These are phyloP conservation scores for Candida nemodendra DNA, from an alignment of 805 yeast species.

Conservation along the genomic window DNA sequence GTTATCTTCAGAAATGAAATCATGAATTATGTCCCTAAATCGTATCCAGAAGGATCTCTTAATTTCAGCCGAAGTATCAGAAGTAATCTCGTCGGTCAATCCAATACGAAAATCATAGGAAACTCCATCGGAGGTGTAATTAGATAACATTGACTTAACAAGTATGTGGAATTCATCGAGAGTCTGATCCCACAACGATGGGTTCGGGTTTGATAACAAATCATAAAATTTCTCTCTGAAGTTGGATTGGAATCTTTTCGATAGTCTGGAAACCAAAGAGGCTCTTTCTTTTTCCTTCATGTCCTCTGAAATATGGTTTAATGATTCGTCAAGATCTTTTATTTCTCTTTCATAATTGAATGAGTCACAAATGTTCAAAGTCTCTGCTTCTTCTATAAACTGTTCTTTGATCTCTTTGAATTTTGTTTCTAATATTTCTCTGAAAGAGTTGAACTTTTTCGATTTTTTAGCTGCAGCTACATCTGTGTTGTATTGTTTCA, in stretches of 20 bases:
- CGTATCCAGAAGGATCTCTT: slow-evolving; percentile 62
- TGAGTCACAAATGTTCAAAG: slow-evolving; percentile 32
- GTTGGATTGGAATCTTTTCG: slow-evolving; percentile 45
- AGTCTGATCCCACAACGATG: slow-evolving; percentile 61
- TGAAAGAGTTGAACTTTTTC: slow-evolving; percentile 16
- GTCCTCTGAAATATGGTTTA: slow-evolving; percentile 31
- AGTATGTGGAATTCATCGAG: slow-evolving; percentile 41
- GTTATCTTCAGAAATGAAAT: slow-evolving; percentile 63
- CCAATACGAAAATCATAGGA: slow-evolving; percentile 69
- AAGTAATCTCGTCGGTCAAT: slow-evolving; percentile 42
- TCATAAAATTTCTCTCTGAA: slow-evolving; percentile 53
- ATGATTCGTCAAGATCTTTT: slow-evolving; percentile 30
- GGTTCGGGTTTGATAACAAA: slow-evolving; percentile 48
- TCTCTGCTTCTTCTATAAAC: slow-evolving; percentile 35
- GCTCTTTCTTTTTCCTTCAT: slow-evolving; percentile 41
- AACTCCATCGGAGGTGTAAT: slow-evolving; percentile 25
- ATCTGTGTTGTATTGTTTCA: slow-evolving; percentile 29
- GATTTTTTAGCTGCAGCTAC: slow-evolving; percentile 27
- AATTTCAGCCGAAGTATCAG: slow-evolving; percentile 41
- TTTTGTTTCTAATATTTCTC: slow-evolving; percentile 28
- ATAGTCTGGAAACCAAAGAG: slow-evolving; percentile 39
- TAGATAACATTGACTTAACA: slow-evolving; percentile 30
- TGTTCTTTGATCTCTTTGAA: slow-evolving; percentile 14
- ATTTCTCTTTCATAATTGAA: slow-evolving; percentile 36
- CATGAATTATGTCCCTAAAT: slow-evolving; percentile 57